These are phyloP conservation scores for Thalassiosira exigua DNA, from an alignment of 352 stramenopile species.

Conservation along the genomic window DNA sequence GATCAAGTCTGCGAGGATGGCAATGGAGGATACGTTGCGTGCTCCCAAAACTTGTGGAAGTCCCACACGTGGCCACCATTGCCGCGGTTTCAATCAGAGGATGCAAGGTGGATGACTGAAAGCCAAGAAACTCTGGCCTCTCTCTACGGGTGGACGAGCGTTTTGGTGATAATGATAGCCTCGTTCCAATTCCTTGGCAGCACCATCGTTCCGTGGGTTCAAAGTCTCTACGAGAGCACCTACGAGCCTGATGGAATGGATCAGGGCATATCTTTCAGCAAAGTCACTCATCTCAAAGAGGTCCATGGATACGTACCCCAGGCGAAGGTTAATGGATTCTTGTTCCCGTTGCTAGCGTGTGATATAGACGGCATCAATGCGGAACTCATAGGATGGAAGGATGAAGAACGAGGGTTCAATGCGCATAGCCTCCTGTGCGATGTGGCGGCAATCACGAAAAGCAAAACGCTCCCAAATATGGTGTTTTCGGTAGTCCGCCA, in stretches of 20 bases:
- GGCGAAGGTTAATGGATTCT: constrained; percentile 1
- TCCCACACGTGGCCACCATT: constrained; percentile 23
- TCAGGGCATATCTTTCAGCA: constrained; percentile 30
- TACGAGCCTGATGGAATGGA: constrained; percentile 33
- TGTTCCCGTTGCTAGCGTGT: constrained; percentile 20
- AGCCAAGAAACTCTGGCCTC: constrained; percentile 29
- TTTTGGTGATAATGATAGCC: constrained; percentile 37
- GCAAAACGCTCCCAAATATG: neutral
- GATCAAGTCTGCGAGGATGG: constrained; percentile 38
- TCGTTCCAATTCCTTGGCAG: constrained; percentile 14
- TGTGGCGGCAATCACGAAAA: neutral
- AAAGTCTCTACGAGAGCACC: constrained; percentile 15
- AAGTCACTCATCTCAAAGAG: constrained; percentile 8
- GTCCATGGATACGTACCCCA: constrained; percentile 25
- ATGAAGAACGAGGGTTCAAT: constrained; percentile 8
- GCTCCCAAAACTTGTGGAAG: constrained; percentile 47
- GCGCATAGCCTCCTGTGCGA: neutral
- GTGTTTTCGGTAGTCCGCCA: neutral
- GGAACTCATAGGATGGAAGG: constrained; percentile 24
- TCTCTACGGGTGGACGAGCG: constrained; percentile 51
- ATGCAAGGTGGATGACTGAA: constrained; percentile 45
- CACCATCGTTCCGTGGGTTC: constrained; percentile 2
- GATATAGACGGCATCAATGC: constrained; percentile 22
- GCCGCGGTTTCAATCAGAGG: constrained; percentile 9
- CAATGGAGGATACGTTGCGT: constrained; percentile 31